phyloP scores from a whole-genome alignment of 2,329 filamentous ascomycete species.

The Aotearoamyces nothofagi region DNA sequence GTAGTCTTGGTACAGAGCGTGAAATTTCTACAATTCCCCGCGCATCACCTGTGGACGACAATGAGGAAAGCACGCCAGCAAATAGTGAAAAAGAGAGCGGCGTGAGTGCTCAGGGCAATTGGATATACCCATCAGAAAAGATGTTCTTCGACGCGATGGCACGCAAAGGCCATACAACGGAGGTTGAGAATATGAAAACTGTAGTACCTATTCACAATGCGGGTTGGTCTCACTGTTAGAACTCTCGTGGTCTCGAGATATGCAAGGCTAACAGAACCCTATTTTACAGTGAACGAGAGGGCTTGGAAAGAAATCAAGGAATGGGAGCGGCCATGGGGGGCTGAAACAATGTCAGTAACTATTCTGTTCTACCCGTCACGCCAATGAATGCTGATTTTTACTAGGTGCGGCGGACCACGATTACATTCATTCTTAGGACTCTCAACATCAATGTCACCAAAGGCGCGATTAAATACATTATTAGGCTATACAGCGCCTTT shows the following conservation, averaged over 20 bases:
- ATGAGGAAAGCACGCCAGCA: constrained; percentile 32
- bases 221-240: no score
- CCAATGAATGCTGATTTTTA: constrained; percentile 7
- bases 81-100: constrained; percentile 70
- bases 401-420: constrained; percentile 58
- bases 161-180: constrained; percentile 67
- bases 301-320: constrained; percentile 84
- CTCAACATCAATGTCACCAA: constrained; percentile 56
- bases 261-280: no score
- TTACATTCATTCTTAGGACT: constrained; percentile 73
- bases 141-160: constrained; percentile 98
- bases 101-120: constrained; percentile 61
- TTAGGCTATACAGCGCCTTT: constrained; percentile 87
- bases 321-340: constrained; percentile 64
- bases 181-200: constrained; percentile 65
- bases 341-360: constrained; percentile 19
- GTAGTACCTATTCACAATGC: constrained; percentile 98
- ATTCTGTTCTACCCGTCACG: no score
- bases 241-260: no score
- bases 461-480: constrained; percentile 66
- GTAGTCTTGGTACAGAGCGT: constrained; percentile 45
- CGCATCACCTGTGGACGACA: constrained; percentile 27
- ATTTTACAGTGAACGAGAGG: constrained; percentile 89
- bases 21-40: constrained; percentile 71
- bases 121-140: constrained; percentile 92